Conservation (phyloP, 768 basidiomycete species). For the Calvatia gigantea region DNA sequence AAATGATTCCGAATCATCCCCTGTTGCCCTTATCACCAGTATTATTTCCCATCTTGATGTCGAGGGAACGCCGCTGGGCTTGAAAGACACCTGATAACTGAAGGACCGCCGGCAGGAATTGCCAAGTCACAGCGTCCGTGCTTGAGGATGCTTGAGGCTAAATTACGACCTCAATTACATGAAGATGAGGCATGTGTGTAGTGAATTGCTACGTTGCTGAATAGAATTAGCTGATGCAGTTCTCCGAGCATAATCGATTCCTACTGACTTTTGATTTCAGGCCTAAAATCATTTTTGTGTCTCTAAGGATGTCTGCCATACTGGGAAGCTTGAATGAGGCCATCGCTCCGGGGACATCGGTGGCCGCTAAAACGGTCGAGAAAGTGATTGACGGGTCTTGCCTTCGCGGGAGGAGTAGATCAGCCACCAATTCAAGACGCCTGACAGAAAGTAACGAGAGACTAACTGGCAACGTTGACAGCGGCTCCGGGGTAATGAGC, state of each 20-base stretch:
- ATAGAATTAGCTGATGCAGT: background rate
- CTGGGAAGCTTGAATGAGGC: background rate
- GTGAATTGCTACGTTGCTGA: too few species aligned
- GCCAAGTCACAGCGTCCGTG: background rate
- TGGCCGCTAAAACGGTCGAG: background rate
- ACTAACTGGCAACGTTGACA: background rate
- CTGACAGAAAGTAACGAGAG: background rate
- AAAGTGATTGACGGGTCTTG: background rate
- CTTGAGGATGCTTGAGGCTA: background rate
- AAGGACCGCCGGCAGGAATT: constrained; percentile 2
- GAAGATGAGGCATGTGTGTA: background rate
- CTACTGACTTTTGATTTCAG: too few species aligned
- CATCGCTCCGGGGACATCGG: background rate
- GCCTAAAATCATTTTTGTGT: background rate
- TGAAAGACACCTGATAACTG: background rate
- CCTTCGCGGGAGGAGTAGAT: constrained; percentile 9
- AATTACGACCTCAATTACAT: background rate
- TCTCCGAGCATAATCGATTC: too few species aligned
- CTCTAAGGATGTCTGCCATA: background rate
- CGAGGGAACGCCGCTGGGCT: background rate
- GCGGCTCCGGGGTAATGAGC: background rate
- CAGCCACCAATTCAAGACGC: background rate
- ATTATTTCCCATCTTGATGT: background rate
- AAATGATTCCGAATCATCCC: background rate
- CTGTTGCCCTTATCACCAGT: constrained; percentile 3